A percentile compares a stretch with the other conserved stretches of the same genome.
phyloP scores from a whole-genome alignment of 768 basidiomycete species.

The Crassisporium funariophilum region DNA sequence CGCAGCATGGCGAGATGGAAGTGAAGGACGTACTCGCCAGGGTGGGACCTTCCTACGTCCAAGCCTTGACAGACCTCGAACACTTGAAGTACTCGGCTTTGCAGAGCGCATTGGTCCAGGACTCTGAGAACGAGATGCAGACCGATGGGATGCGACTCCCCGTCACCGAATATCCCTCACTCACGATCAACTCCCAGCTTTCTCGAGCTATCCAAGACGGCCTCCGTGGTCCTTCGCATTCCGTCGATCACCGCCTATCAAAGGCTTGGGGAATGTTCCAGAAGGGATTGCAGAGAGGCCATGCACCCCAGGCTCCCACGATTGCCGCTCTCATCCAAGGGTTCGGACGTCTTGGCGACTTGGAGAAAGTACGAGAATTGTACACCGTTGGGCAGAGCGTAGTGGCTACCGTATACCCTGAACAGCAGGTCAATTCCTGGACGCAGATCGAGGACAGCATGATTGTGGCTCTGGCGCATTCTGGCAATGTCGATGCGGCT shows the following conservation, averaged over 20 bases:
- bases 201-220: conserved; percentile 11
- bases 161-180: conserved; percentile 6
- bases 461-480: conserved; percentile 84
- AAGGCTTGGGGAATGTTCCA: conserved; percentile 54
- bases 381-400: conserved; percentile 72
- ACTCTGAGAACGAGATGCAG: conserved; percentile 13
- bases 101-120: conserved; percentile 17
- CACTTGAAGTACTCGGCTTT: conserved; percentile 20
- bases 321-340: conserved; percentile 67
- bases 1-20: conserved; percentile 25
- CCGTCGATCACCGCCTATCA: neutral
- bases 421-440: conserved; percentile 53
- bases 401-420: conserved; percentile 41
- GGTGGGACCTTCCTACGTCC: conserved; percentile 34
- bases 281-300: conserved; percentile 40
- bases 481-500: conserved; percentile 77
- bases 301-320: conserved; percentile 52
- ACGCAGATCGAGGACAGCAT: conserved; percentile 83
- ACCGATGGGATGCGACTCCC: conserved; percentile 12
- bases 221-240: neutral
- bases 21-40: conserved; percentile 27
- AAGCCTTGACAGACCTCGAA: conserved; percentile 24
- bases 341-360: conserved; percentile 63
- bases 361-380: conserved; percentile 61
- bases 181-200: conserved; percentile 13